Conservation (phyloP, 1,284 basidiomycete genomes). For the Abortiporus biennis region DNA sequence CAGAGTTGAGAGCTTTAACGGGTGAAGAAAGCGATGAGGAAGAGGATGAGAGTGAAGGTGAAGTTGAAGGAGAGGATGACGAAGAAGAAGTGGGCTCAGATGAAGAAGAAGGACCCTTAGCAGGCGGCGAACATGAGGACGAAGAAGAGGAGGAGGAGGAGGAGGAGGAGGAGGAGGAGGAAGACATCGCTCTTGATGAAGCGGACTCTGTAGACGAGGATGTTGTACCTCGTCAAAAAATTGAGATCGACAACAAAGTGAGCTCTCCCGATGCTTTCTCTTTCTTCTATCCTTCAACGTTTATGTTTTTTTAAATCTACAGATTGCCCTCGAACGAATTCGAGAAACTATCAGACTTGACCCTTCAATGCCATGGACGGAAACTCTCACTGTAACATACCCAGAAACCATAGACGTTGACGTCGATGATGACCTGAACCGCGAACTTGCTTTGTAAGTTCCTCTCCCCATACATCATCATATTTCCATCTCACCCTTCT, state of each 20-base stretch:
- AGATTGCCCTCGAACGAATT: constrained; percentile 81
- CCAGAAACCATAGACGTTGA: constrained; percentile 74
- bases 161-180: constrained; percentile 27
- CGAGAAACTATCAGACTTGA: constrained; percentile 76
- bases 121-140: constrained; percentile 20
- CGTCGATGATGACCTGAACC: constrained; percentile 84
- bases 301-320: too few species aligned
- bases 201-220: constrained; percentile 71
- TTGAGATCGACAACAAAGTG: constrained; percentile 80
- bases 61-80: constrained; percentile 24
- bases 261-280: too few species aligned
- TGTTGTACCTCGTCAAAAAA: constrained; percentile 71
- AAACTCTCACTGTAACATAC: constrained; percentile 75
- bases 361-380: constrained; percentile 77
- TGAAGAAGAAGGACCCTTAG: constrained; percentile 20
- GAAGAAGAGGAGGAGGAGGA: constrained; percentile 25
- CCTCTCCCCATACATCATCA: neutral
- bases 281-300: neutral
- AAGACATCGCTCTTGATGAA: constrained; percentile 64
- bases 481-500: neutral
- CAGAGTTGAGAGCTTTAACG: constrained; percentile 38
- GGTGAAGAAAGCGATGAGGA: constrained; percentile 31
- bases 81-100: constrained; percentile 20
- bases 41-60: constrained; percentile 17
- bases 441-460: constrained; percentile 92